Base-by-base conservation (phyloP, 2,329 filamentous ascomycete species). In the Dactylellina drechsleri region DNA sequence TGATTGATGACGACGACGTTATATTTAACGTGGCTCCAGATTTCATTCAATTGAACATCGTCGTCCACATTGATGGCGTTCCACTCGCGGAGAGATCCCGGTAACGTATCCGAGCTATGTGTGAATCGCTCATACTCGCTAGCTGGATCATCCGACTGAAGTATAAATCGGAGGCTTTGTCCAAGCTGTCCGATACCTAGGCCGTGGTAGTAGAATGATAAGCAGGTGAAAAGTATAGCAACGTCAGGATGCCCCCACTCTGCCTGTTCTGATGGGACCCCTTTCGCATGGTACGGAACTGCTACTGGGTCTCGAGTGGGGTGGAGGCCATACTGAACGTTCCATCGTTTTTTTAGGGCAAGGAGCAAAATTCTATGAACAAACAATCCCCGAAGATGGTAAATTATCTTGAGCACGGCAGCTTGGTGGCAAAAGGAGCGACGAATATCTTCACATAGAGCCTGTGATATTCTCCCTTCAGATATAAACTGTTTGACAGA, bases 191-290 rank as follows among this genome's bases (percentile, higher is more conserved):
- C 52, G 1, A 83, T 73, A 0, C 65, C 84, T 0, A 91, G 80
- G 0, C 89, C 89, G 0, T 83, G 80, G 58, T 91, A 90, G 77
- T 92, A 92, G 77, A 90, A 91, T 0, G 86, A 84, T 0, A 93
- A 81, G 12, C 86, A 88, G 0, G 90, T 92, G 0, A 92, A 82
- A 0, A 88, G 40, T 1, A 92, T 89, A 0, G 87, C 84, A 0
- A 90, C 88, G 77, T 92, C 86, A 0, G 89, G 88, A 76, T 92
- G 89, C 0, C 88, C 87, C 79, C 86, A 92, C 77, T 92, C 90
- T 0, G 89, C 86, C 4, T 87, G 84, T 0, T 87, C 85, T 0
- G 85, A 86, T 0, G 90, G 89, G 0, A 85, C 83, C 1, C 89
- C 90, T 67, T 92, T 91, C 0, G 88, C 88, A 10, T 86, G 84